Evolutionary conservation across 352 stramenopile genomes (phyloP), one percentile per base, ranked within the genome.

Genomic region (Phytophthora sp.): DNA sequence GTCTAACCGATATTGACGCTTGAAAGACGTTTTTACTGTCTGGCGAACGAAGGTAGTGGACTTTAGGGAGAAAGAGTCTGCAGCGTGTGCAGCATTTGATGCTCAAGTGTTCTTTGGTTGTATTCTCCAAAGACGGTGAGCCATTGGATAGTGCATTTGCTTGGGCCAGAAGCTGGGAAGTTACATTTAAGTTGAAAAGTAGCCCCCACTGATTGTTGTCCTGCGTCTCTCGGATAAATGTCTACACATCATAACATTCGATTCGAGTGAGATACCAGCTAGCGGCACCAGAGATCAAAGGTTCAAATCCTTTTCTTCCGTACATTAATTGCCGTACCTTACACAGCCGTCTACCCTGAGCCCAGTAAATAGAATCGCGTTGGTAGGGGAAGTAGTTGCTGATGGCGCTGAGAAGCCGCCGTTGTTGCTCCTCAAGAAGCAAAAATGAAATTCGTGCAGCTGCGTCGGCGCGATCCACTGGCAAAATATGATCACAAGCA

Each of bases 141-240:
- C n/a, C n/a, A n/a, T n/a, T n/a, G n/a, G n/a, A n/a, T n/a, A 4
- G 13, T 43, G 6, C 52, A 44, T 0, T 63, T 41, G 23, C 38
- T 37, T 27, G 30, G 5, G 48, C 20, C 51, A 26, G 27, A 21
- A 62, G 32, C 21, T 53, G 30, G 21, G 44, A 62, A n/a, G 20
- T 55, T 23, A 59, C 30, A 21, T 65, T 27, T 26, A 77, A 45
- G 28, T 54, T 26, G 2, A 83, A 13, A 2, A 71, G 49, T 1
- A 87, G 18, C 9, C 78, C 78, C 78, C 78, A 87, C 17, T 84
- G 61, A 2, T 50, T 56, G 1, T 43, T 39, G 9, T 60, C 38
- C 26, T 74, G 37, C 3, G 51, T 21, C 38, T 85, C 78, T 12
- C 50, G 17, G 0, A 74, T 54, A 7, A 58, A 55, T 26, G 79